These are phyloP conservation scores for Geranium incanum DNA, from an alignment of 441 rosid genomes.

Conservation along the genomic window DNA sequence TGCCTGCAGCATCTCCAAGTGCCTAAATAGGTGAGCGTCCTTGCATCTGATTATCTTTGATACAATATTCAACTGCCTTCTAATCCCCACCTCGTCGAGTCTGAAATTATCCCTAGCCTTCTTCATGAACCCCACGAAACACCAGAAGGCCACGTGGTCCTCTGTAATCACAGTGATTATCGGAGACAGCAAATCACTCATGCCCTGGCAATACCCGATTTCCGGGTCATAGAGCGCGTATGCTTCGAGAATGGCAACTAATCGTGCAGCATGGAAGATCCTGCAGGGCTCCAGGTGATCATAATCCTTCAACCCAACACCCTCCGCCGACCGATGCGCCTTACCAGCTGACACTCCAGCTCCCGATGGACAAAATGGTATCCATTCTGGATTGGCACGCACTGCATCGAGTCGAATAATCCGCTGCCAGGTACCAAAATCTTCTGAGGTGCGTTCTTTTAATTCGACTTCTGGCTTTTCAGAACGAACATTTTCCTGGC, in stretches of 20 bases:
- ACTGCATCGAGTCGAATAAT: conserved; percentile 87
- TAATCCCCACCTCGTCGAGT: conserved; percentile 87
- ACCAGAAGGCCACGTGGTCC: conserved; percentile 95
- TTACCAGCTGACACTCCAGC: conserved; percentile 53
- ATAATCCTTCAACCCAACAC: conserved; percentile 75
- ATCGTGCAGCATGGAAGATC: conserved; percentile 81
- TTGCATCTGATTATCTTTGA: conserved; percentile 48
- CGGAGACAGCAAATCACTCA: conserved; percentile 88
- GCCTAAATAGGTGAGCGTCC: conserved; percentile 76
- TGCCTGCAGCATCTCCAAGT: conserved; percentile 79
- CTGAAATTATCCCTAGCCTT: conserved; percentile 66
- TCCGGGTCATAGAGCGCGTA: conserved; percentile 78
- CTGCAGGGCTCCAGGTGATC: conserved; percentile 70
- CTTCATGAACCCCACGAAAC: conserved; percentile 50
- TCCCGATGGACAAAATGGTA: conserved; percentile 43
- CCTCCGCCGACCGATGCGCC: conserved; percentile 58
- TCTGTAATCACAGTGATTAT: conserved; percentile 61
- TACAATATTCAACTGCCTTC: conserved; percentile 71
- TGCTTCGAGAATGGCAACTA: conserved; percentile 87
- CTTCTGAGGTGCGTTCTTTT: conserved; percentile 38
- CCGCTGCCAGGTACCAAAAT: conserved; percentile 79
- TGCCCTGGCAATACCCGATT: conserved; percentile 94
- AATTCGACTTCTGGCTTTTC: conserved; percentile 21
- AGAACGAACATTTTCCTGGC: conserved; percentile 35
- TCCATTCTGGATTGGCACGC: conserved; percentile 83